Conservation (phyloP, 2,329 filamentous ascomycete species). For the Beauveria sp. region DNA sequence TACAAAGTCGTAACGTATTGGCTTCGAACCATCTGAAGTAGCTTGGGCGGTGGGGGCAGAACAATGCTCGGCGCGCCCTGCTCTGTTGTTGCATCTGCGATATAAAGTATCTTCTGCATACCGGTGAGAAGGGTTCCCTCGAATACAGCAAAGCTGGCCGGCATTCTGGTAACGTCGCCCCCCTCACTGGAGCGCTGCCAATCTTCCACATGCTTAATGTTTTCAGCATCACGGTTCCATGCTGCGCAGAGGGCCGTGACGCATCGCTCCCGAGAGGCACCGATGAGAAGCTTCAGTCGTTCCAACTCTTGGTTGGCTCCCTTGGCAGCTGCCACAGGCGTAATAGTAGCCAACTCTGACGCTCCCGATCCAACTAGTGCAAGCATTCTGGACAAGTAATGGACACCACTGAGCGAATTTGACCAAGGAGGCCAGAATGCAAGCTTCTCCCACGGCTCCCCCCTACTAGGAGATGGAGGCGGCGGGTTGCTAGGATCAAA, state of each 20-base stretch:
- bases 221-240: conserved; percentile 90
- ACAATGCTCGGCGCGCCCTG: conserved; percentile 70
- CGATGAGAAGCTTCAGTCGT: conserved; percentile 66
- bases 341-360: conserved; percentile 73
- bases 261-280: conserved; percentile 72
- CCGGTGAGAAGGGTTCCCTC: conserved; percentile 74
- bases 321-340: conserved; percentile 46
- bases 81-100: conserved; percentile 75
- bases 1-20: conserved; percentile 93
- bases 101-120: conserved; percentile 93
- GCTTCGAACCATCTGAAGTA: conserved; percentile 81
- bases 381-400: conserved; percentile 79
- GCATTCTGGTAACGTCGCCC: conserved; percentile 86
- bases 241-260: conserved; percentile 78
- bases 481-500: conserved; percentile 73
- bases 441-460: conserved; percentile 85
- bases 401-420: conserved; percentile 84
- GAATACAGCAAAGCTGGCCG: conserved; percentile 75
- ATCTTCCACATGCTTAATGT: conserved; percentile 85
- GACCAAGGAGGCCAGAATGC: conserved; percentile 94
- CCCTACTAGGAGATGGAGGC: conserved; percentile 65
- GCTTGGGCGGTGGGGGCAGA: conserved; percentile 73
- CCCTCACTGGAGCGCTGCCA: conserved; percentile 80
- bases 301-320: conserved; percentile 56
- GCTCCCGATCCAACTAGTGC: conserved; percentile 78